Evolutionary conservation across 2,329 filamentous ascomycete species (phyloP).

Genomic region (Zymoseptoria brevis): DNA sequence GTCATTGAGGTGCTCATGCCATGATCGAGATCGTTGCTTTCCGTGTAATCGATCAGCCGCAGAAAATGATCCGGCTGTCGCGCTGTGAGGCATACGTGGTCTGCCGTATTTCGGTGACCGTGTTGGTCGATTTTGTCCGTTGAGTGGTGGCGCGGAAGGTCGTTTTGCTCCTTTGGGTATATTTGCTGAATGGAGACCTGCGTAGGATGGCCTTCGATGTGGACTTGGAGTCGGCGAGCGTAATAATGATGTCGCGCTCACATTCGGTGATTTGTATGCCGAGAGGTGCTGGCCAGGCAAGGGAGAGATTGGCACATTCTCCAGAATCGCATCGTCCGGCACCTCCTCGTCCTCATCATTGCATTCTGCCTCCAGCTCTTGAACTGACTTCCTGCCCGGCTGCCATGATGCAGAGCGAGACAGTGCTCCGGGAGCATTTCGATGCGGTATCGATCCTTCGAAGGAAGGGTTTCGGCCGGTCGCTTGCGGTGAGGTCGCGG

Average conservation of each 20-base stretch:
- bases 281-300: constrained; percentile 28
- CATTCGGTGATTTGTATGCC: constrained; percentile 16
- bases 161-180: constrained; percentile 30
- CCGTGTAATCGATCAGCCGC: constrained; percentile 18
- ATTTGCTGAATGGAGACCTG: constrained; percentile 28
- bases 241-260: constrained; percentile 2
- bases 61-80: constrained; percentile 22
- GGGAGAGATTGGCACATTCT: constrained; percentile 76
- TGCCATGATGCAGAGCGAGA: constrained; percentile 49
- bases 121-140: constrained; percentile 18
- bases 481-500: constrained; percentile 17
- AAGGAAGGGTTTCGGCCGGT: constrained; percentile 13
- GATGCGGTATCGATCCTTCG: constrained; percentile 3
- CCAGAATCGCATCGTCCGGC: constrained; percentile 68
- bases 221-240: constrained; percentile 29
- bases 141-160: constrained; percentile 22
- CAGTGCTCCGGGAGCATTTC: background rate
- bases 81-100: constrained; percentile 25
- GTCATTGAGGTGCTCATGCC: constrained; percentile 62
- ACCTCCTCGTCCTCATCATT: constrained; percentile 69
- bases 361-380: constrained; percentile 69
- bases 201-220: constrained; percentile 24
- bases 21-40: constrained; percentile 53
- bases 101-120: constrained; percentile 23
- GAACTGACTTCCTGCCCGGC: constrained; percentile 57